These are phyloP conservation scores for Amaranthus tricolor DNA, from an alignment of 179 eudicot genomes.

Conservation along the genomic window DNA sequence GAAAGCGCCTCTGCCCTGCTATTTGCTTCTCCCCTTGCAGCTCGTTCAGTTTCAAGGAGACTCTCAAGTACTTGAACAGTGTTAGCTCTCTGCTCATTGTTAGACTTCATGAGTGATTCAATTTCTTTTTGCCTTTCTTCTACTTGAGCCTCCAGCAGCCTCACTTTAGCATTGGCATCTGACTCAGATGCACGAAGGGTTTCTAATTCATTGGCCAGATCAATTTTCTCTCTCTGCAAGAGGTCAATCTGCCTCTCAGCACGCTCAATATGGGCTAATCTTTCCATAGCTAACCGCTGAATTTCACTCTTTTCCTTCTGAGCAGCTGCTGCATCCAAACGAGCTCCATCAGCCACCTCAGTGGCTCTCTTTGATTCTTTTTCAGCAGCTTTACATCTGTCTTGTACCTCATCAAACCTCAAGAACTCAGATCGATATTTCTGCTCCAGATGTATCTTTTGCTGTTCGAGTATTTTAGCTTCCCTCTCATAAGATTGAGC, in stretches of 20 bases:
- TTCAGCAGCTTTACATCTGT: constrained; percentile 77
- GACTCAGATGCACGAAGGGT: constrained; percentile 53
- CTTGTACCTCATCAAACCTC: constrained; percentile 77
- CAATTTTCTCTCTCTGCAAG: constrained; percentile 52
- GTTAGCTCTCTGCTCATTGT: constrained; percentile 72
- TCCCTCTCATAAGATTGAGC: constrained; percentile 81
- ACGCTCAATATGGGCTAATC: constrained; percentile 72
- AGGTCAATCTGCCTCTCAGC: constrained; percentile 69
- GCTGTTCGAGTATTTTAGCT: constrained; percentile 70
- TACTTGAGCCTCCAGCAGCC: constrained; percentile 67
- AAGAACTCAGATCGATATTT: constrained; percentile 65
- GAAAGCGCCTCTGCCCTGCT: constrained; percentile 83
- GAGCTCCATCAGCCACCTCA: constrained; percentile 78
- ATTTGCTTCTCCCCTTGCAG: constrained; percentile 78
- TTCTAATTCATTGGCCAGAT: constrained; percentile 51
- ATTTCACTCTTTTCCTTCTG: constrained; percentile 68
- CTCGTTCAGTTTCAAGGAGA: constrained; percentile 73
- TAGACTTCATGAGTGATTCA: constrained; percentile 66
- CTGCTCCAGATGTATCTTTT: constrained; percentile 72
- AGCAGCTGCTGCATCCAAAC: constrained; percentile 70
- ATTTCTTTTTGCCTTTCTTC: constrained; percentile 89
- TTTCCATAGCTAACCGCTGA: constrained; percentile 67
- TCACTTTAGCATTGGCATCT: constrained; percentile 71
- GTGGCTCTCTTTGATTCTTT: constrained; percentile 83
- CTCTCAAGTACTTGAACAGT: constrained; percentile 77